Evolutionary conservation across 495 filamentous ascomycete genomes (phyloP), one percentile per base, ranked within the genome.

Genomic region (Lophiotrema nucula): DNA sequence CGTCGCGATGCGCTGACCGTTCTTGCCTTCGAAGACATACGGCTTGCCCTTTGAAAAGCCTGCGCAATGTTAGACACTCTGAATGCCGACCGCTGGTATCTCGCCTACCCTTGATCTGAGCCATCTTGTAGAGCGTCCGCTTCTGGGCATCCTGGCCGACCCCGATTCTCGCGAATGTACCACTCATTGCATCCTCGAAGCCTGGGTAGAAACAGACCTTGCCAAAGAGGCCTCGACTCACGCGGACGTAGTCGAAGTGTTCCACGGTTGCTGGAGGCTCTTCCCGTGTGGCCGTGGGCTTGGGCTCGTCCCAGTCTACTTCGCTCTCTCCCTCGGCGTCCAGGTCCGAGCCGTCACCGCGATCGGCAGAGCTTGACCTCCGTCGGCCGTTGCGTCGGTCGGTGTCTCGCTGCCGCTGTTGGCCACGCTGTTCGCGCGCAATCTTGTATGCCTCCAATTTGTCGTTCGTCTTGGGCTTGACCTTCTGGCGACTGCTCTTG

Each of bases 131-230:
- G 47, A 86, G 79, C 53, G 84, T 87, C 55, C 80, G 71, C 15
- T 85, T 82, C 12, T 83, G 77, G 21, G 77, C 74, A 63, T 92
- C 83, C 15, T 83, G 76, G 21, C 90, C 90, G 60, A 95, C 79
- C 56, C 83, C 88, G 68, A 96, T 81, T 47, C 93, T 88, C 23
- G 81, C 83, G 70, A 86, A 96, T 72, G 89, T 93, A 44, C 83
- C 81, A 33, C 79, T 81, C 54, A 97, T 85, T 25, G 85, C 80
- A 27, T 89, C 79, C 16, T 91, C 86, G 53, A 99, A 96, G 11
- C 85, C 86, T 19, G 93, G 93, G 58, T 88, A 89, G 75, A 93
- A 96, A 75, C 89, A 95, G 38, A 95, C 85, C 66, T 88, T 81
- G 4, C 84, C 85, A 63, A 97, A 91, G 62, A 88, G 86, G 57